Conservation (phyloP, 208 protist genomes). For the Naegleria lovaniensis region DNA sequence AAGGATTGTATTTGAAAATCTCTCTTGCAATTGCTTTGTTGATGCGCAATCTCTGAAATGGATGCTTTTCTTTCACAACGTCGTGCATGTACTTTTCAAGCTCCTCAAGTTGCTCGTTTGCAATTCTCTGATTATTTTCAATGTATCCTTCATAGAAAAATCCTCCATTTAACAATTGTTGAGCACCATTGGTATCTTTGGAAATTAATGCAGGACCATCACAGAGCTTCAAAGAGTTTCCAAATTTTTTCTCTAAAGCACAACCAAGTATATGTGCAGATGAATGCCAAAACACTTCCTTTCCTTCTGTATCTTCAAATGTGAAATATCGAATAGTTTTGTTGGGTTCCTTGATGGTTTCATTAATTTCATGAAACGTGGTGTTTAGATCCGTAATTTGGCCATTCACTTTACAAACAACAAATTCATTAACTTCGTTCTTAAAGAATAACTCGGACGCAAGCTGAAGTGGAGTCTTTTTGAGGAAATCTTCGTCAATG, state of each 20-base stretch:
- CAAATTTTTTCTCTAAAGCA: conserved; percentile 37
- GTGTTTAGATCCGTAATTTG: neutral
- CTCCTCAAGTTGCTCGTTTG: neutral
- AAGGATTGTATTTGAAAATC: conserved; percentile 41
- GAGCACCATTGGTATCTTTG: conserved; percentile 33
- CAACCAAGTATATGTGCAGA: conserved; percentile 44
- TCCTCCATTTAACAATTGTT: conserved; percentile 35
- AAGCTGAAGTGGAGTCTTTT: neutral
- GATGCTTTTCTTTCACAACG: neutral
- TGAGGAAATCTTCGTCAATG: neutral
- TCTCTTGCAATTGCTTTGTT: conserved; percentile 40
- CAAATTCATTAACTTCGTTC: neutral
- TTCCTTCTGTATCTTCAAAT: neutral
- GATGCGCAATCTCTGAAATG: conserved; percentile 32
- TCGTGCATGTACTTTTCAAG: conserved; percentile 22
- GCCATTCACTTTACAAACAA: neutral
- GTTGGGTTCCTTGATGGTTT: no score
- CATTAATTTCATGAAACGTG: neutral
- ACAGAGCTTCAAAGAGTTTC: neutral
- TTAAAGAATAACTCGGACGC: neutral
- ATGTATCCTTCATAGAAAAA: conserved; percentile 3
- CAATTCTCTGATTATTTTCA: neutral
- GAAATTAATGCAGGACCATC: conserved; percentile 35
- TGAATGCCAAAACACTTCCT: conserved; percentile 50
- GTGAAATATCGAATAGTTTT: neutral